Base-by-base conservation (phyloP, 2,329 filamentous ascomycete genomes). In the Aspergillus ochraceoroseus region DNA sequence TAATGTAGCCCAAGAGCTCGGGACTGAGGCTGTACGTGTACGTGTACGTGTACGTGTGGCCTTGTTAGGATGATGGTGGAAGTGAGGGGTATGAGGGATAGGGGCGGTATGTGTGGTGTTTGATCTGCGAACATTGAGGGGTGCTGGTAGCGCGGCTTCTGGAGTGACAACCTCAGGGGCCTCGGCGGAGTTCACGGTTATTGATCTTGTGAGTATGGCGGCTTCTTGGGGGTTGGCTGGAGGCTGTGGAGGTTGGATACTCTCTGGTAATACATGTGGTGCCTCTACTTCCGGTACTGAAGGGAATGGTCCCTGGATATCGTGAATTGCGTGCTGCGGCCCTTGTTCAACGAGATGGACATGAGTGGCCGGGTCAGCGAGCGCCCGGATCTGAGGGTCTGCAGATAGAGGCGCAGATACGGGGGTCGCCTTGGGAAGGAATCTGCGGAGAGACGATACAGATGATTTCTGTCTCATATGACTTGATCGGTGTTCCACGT, bases 351-450 rank as follows among this genome's bases (percentile, higher is more conserved):
- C n/a, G n/a, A n/a, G n/a, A n/a, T n/a, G n/a, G n/a, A n/a, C n/a
- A n/a, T n/a, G 49, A 7, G 47, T 27, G 19, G 49, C 55, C 8
- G 57, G 52, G 18, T 62, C 55, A 4, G 55, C 52, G 2, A 66
- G 55, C 11, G 62, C 62, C 0, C 55, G 56, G 22, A 66, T 66
- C 26, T 65, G 59, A 25, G 63, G 63, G 36, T 66, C 63, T 2
- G 54, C 53, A 19, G 61, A 65, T 14, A 66, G 39, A 27, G 61
- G 57, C 4, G 58, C 36, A 1, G 56, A 62, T 2, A 54, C 13
- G 1, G 53, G 48, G 12, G 62, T 55, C 2, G 52, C 33, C 18
- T 58, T 65, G 11, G 61, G 62, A 5, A 65, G 51, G 11, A 63
- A 57, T 22, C 52, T 57, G 17, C 52, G 51, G n/a, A 62, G 37